Conservation (phyloP, 805 yeast genomes). For the Ogataea allantospora region DNA sequence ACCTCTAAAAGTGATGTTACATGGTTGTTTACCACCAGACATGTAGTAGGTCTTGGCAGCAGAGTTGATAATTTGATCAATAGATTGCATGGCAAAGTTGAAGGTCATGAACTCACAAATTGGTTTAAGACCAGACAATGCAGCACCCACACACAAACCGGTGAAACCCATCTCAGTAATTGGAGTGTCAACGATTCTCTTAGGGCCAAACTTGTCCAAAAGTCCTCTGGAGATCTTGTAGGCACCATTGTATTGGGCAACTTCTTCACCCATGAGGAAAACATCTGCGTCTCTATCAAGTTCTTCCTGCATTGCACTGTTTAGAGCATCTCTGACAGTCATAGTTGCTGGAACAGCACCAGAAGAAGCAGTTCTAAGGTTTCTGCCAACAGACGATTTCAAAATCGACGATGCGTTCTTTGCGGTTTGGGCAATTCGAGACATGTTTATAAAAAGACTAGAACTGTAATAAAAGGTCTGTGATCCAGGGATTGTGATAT, state of each 20-base stretch:
- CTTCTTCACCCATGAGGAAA: conserved; percentile 98
- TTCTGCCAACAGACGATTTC: conserved; percentile 25
- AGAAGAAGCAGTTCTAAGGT: conserved; percentile 43
- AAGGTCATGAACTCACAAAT: conserved; percentile 98
- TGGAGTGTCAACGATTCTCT: conserved; percentile 93
- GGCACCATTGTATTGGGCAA: conserved; percentile 99
- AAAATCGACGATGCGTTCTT: conserved; percentile 19
- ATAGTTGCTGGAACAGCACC: conserved; percentile 55
- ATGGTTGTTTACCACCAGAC: conserved; percentile 99
- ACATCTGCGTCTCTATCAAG: conserved; percentile 93
- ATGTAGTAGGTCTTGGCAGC: conserved; percentile 98
- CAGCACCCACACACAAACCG: conserved; percentile 92
- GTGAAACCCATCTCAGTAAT: conserved; percentile 99
- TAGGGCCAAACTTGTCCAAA: conserved; percentile 91
- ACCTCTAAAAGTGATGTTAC: conserved; percentile 97
- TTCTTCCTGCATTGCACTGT: conserved; percentile 95
- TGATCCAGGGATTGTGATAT: neutral
- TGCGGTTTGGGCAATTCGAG: conserved; percentile 14
- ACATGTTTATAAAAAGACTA: conserved; percentile 3
- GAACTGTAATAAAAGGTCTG: neutral
- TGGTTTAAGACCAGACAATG: conserved; percentile 95
- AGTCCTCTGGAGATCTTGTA: conserved; percentile 95
- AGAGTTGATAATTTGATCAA: conserved; percentile 96
- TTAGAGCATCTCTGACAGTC: conserved; percentile 97
- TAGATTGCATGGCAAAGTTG: conserved; percentile 99